phyloP scores from a whole-genome alignment of 129 eudicot genomes.

The Saussurea involucrata region DNA sequence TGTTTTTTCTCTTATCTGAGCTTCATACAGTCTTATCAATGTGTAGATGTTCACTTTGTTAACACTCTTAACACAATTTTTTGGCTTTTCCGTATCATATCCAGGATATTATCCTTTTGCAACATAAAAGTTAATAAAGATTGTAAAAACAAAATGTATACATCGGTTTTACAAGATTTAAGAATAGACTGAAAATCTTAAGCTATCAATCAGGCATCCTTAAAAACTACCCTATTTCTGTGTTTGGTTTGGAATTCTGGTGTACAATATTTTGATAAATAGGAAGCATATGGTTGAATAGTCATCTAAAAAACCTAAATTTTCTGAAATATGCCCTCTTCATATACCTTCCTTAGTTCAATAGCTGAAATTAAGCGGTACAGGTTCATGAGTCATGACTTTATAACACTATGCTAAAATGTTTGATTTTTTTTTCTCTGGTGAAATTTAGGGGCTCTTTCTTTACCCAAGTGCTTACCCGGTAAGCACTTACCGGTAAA shows the following conservation, averaged over 20 bases:
- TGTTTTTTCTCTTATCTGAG: neutral
- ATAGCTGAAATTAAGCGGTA: neutral
- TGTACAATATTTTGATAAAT: neutral
- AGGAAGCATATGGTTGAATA: neutral
- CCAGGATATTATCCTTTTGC: neutral
- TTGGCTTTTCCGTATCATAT: neutral
- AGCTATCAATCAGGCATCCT: neutral
- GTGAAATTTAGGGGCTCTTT: no score
- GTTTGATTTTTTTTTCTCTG: neutral
- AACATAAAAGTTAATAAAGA: neutral
- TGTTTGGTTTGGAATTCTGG: neutral
- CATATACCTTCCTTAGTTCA: constrained; percentile 8
- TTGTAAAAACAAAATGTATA: neutral
- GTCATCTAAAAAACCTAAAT: neutral
- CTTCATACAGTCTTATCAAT: neutral
- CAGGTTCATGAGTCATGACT: constrained; percentile 6
- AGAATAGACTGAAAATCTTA: neutral
- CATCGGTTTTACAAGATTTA: neutral
- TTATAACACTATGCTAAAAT: constrained; percentile 1
- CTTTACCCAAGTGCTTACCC: no score
- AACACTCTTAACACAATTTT: neutral
- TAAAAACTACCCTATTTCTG: neutral
- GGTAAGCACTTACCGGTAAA: no score
- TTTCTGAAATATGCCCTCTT: neutral
- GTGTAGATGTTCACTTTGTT: neutral